Evolutionary conservation across 78 protist species (phyloP), one percentile per base, ranked within the genome.

Genomic region (Dictyostelium firmibasis): DNA sequence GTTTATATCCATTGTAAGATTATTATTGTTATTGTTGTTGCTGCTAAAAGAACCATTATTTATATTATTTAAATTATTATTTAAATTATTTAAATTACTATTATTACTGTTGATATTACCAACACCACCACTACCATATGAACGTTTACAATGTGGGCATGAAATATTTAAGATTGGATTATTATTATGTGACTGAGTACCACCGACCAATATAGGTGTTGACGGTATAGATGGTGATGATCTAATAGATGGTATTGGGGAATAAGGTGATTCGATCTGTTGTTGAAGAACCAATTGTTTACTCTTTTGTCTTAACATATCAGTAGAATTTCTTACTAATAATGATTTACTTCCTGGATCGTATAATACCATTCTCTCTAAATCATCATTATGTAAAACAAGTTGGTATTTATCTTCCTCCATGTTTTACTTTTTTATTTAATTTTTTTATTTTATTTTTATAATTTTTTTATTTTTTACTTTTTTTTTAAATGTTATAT

Each of bases 351-450:
- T 78, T 20, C 41, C 25, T n/a, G 94, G 57, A 25, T 89, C 94
- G 33, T 84, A 89, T 44, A 89, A 69, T 23, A 89, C 94, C 50
- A 89, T 38, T 29, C 74, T 89, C 25, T 89, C 62, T 50, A 89
- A 69, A 47, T 89, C 94, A 44, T 89, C 94, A 89, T 89, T 70
- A 25, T 89, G 94, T 85, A 89, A 81, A 79, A 89, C 83, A 1
- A 89, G 82, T 89, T 89, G 85, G 11, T 69, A 44, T 43, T 89
- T 89, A 33, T 89, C 94, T 44, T 89, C 79, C 9, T 67, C 75
- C 75, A 67, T 70, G 43, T 16, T 13, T 70, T 31, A 33, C 20
- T 33, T 29, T 62, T 62, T 9, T 62, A 7, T 62, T 23, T 60
- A 23, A 29, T 29, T 69, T 62, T 20, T 29, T 69, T 29, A 1